phyloP scores from a whole-genome alignment of 1,284 basidiomycete genomes.

The Tilletia caries region DNA sequence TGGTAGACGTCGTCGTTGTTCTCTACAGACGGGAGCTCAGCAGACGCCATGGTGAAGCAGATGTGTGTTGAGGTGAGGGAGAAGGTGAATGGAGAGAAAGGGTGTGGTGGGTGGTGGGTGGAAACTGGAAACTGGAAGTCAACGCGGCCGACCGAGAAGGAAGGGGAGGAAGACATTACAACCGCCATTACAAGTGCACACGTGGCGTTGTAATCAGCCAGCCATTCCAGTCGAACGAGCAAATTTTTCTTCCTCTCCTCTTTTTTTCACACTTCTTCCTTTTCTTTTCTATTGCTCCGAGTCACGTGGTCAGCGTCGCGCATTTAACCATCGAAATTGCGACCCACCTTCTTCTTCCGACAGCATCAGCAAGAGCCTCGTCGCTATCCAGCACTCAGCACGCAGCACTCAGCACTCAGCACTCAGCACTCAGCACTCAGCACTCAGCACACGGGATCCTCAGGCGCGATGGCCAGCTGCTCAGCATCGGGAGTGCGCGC shows the following conservation, averaged over 20 bases:
- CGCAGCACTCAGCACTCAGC: no score
- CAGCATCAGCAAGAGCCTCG: no score
- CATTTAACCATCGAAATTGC: neutral
- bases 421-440: no score
- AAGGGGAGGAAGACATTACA: constrained; percentile 4
- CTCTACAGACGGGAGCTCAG: constrained; percentile 49
- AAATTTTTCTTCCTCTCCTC: neutral
- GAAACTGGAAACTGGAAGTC: constrained; percentile 16
- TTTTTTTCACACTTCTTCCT: constrained; percentile 9
- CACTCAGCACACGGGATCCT: neutral
- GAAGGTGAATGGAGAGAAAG: constrained; percentile 22
- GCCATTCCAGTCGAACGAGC: neutral
- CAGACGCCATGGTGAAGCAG: constrained; percentile 50
- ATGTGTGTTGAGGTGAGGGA: constrained; percentile 12
- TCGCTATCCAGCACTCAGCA: no score
- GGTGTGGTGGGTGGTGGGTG: constrained; percentile 12
- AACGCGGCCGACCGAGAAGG: neutral
- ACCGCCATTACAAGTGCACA: neutral
- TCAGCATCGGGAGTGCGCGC: neutral
- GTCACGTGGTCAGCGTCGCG: neutral
- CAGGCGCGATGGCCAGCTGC: neutral
- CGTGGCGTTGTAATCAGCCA: neutral
- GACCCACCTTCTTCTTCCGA: neutral
- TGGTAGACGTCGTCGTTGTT: constrained; percentile 79
- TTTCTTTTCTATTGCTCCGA: neutral